Evolutionary conservation across 805 yeast genomes (phyloP).

Genomic region (Schizosaccharomyces cryophilus): DNA sequence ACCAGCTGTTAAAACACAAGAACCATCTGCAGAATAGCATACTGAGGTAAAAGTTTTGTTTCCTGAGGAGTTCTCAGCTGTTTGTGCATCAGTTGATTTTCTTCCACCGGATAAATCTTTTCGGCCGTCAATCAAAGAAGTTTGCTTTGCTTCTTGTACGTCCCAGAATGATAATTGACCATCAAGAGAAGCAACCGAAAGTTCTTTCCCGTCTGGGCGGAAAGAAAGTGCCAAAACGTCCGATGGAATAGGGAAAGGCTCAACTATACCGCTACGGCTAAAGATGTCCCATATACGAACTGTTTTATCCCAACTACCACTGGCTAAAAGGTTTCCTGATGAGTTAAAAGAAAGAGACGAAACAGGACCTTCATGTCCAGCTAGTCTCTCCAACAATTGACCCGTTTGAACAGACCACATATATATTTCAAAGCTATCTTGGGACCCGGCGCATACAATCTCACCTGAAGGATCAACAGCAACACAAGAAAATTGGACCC

Average conservation of each 20-base stretch:
- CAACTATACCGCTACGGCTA: conserved; percentile 64
- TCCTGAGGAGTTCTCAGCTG: conserved; percentile 56
- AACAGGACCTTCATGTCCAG: conserved; percentile 92
- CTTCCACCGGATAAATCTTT: conserved; percentile 75
- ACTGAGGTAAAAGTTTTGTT: conserved; percentile 65
- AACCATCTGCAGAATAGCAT: conserved; percentile 73
- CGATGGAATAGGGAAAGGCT: conserved; percentile 63
- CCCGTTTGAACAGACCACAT: conserved; percentile 96
- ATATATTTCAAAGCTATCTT: conserved; percentile 69
- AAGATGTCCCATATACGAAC: conserved; percentile 82
- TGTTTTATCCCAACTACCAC: conserved; percentile 93
- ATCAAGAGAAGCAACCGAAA: conserved; percentile 69
- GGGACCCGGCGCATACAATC: conserved; percentile 81
- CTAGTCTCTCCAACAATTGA: conserved; percentile 59
- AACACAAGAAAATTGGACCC: conserved; percentile 64
- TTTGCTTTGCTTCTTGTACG: conserved; percentile 55
- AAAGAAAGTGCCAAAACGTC: conserved; percentile 65
- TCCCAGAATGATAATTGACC: conserved; percentile 75
- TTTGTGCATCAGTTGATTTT: conserved; percentile 55
- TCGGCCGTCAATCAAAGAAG: conserved; percentile 49
- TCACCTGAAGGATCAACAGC: conserved; percentile 97
- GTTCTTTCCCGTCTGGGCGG: conserved; percentile 80
- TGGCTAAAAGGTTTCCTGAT: conserved; percentile 54
- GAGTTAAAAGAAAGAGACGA: conserved; percentile 66
- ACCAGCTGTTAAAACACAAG: conserved; percentile 74